phyloP scores from a whole-genome alignment of 139 green algal genomes.

The Chlorella sp. region DNA sequence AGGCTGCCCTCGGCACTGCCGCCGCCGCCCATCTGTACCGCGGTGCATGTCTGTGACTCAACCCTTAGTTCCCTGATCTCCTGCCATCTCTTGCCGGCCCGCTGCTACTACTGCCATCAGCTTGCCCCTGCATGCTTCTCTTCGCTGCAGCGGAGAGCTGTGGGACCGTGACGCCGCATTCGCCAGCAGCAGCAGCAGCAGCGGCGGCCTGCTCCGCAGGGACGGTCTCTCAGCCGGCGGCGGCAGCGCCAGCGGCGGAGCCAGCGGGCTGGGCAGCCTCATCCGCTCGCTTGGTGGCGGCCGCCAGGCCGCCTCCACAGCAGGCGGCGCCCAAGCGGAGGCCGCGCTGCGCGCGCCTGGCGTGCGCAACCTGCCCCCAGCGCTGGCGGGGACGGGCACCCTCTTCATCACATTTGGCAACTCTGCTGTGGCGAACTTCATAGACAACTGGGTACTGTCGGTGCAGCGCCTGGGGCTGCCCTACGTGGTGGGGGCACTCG shows the following conservation, averaged over 20 bases:
- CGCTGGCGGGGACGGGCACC: not conserved
- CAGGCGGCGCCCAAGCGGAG: not conserved
- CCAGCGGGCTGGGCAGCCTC: too few species aligned
- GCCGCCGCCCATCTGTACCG: too few species aligned
- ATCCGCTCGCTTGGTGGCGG: not conserved
- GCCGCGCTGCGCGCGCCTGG: not conserved
- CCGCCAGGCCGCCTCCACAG: not conserved
- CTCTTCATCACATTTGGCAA: slow-evolving; percentile 20
- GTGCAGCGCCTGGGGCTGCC: slow-evolving; percentile 3
- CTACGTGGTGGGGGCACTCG: not conserved
- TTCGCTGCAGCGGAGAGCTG: not conserved
- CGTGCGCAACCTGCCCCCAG: not conserved
- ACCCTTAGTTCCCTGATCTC: too few species aligned
- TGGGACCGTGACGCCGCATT: not conserved
- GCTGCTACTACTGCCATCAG: too few species aligned
- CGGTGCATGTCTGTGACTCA: too few species aligned
- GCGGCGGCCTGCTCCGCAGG: not conserved
- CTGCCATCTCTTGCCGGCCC: too few species aligned
- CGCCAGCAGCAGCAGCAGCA: not conserved
- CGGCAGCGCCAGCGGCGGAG: too few species aligned
- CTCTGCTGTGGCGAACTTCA: not conserved
- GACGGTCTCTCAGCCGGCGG: too few species aligned
- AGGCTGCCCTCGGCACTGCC: too few species aligned
- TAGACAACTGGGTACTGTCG: not conserved
- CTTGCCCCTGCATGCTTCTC: not conserved